A percentile compares a stretch with the other conserved stretches of the same genome.
Conservation (phyloP, 768 basidiomycete genomes). For the Leccinum pellstonianum region DNA sequence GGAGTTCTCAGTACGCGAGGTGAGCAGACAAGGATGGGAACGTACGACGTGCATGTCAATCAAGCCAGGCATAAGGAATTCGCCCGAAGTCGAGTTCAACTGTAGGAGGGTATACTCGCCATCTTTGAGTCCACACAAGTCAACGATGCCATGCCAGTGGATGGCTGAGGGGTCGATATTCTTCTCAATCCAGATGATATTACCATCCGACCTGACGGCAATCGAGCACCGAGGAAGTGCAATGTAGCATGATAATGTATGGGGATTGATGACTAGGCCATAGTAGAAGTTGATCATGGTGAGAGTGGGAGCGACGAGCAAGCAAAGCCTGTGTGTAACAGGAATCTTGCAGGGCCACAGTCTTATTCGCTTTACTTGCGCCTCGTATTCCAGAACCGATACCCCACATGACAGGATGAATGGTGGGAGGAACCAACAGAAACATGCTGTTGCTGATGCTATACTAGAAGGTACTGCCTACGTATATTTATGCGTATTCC, state of each 20-base stretch:
- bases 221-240: constrained; percentile 55
- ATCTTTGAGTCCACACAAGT: constrained; percentile 46
- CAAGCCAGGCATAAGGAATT: constrained; percentile 83
- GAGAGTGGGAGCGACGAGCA: not conserved
- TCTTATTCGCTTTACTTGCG: not conserved
- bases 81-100: constrained; percentile 39
- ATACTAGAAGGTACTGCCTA: too few species aligned
- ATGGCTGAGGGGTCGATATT: constrained; percentile 50
- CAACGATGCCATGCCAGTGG: constrained; percentile 48
- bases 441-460: too few species aligned
- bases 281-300: constrained; percentile 44
- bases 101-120: constrained; percentile 30
- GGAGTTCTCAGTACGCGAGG: not conserved
- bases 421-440: not conserved
- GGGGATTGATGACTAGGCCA: constrained; percentile 57
- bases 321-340: not conserved
- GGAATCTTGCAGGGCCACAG: not conserved
- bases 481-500: not conserved
- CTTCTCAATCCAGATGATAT: constrained; percentile 70
- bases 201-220: constrained; percentile 46
- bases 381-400: not conserved
- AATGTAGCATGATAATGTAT: constrained; percentile 41
- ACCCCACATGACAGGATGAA: not conserved
- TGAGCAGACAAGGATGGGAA: not conserved
- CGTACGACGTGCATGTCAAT: constrained; percentile 88